Evolutionary conservation across 108 stramenopile species (phyloP).

Genomic region (Nannochloropsis gaditana): DNA sequence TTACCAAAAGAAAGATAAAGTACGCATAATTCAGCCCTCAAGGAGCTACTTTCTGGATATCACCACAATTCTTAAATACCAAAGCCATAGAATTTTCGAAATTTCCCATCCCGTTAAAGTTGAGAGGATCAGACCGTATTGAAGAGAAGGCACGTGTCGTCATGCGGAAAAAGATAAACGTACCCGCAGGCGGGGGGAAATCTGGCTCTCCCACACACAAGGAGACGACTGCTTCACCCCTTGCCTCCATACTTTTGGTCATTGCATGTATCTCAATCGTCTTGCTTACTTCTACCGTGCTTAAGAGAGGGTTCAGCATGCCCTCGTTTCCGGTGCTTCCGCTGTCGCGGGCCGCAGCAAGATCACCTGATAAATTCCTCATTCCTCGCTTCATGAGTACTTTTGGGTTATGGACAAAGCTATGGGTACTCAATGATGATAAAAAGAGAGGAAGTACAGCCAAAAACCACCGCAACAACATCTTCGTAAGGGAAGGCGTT

Average conservation of each 20-base stretch:
- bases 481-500: no score
- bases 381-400: not conserved
- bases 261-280: conserved; percentile 53
- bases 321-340: not conserved
- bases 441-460: not conserved
- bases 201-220: conserved; percentile 96
- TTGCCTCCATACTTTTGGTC: conserved; percentile 54
- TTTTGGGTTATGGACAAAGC: not conserved
- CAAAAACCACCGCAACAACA: not conserved
- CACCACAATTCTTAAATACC: not conserved
- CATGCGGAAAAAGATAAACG: conserved; percentile 67
- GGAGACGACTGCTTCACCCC: conserved; percentile 62
- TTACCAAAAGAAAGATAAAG: not conserved
- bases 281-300: conserved; percentile 31
- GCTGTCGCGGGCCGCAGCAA: not conserved
- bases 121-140: not conserved
- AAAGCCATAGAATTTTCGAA: not conserved
- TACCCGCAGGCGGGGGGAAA: conserved; percentile 68
- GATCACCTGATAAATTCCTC: not conserved
- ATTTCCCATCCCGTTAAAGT: not conserved
- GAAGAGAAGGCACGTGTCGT: conserved; percentile 55
- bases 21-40: not conserved
- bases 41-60: not conserved
- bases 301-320: conserved; percentile 32
- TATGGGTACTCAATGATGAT: not conserved